Conservation (phyloP, 2,329 filamentous ascomycete species). For the Trichoderma simmonsii region DNA sequence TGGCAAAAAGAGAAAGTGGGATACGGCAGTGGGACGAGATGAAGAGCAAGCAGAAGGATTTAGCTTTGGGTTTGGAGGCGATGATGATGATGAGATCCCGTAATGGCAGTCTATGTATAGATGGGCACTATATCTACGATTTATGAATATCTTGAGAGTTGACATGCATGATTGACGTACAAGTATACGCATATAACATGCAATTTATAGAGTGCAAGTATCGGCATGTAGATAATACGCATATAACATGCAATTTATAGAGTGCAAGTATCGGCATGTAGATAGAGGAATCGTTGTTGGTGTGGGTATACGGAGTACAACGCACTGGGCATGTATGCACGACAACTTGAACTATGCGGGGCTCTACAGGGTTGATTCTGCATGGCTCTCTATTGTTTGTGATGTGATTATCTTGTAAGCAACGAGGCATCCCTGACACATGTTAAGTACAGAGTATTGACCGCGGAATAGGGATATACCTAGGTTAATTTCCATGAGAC, state of each 20-base stretch:
- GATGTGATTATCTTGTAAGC: background rate
- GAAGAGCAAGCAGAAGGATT: conserved; percentile 32
- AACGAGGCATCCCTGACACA: background rate
- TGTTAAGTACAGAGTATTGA: background rate
- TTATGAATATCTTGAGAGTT: background rate
- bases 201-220: background rate
- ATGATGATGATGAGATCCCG: conserved; percentile 45
- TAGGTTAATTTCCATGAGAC: background rate
- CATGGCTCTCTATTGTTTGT: background rate
- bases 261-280: background rate
- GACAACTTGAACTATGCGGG: background rate
- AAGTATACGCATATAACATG: background rate
- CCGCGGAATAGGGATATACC: background rate
- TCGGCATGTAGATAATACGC: background rate
- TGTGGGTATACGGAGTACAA: background rate
- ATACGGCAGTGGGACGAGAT: conserved; percentile 59
- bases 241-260: background rate
- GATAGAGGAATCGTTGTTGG: background rate
- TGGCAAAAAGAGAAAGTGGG: conserved; percentile 81
- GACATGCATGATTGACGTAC: background rate
- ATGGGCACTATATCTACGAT: background rate
- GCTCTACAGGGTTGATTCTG: background rate
- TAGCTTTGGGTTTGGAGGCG: conserved; percentile 45
- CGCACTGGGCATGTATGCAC: background rate
- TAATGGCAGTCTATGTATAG: background rate